phyloP scores from a whole-genome alignment of 495 filamentous ascomycete genomes.

The Hyaloscypha bicolor region DNA sequence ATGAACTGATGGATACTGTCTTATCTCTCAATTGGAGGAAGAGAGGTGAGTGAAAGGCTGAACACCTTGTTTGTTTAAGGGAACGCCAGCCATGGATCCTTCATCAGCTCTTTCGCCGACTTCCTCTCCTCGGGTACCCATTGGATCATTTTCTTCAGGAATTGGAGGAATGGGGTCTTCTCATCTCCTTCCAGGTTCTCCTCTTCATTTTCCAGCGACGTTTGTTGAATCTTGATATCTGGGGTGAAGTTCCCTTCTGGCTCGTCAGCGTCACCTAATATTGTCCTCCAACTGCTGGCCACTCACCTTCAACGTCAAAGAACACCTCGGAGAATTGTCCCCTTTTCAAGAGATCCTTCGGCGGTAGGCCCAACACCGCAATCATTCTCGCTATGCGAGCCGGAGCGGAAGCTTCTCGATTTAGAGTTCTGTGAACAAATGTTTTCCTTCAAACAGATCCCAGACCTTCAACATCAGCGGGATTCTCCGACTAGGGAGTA shows the following conservation, averaged over 20 bases:
- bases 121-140: conserved; percentile 50
- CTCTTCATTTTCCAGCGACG: conserved; percentile 26
- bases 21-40: too few species aligned
- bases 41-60: too few species aligned
- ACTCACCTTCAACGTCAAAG: conserved; percentile 23
- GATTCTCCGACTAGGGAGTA: neutral
- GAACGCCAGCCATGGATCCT: conserved; percentile 42
- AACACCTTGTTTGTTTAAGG: too few species aligned
- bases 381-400: conserved; percentile 33
- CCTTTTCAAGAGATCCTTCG: conserved; percentile 22
- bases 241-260: neutral
- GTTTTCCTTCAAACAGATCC: conserved; percentile 31
- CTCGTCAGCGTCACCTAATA: neutral
- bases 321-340: conserved; percentile 20
- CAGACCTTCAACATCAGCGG: conserved; percentile 26
- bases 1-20: too few species aligned
- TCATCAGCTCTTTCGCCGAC: conserved; percentile 44
- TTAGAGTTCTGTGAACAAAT: conserved; percentile 28
- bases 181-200: conserved; percentile 36
- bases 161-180: conserved; percentile 44
- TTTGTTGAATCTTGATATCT: conserved; percentile 26
- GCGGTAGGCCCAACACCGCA: conserved; percentile 34
- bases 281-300: neutral
- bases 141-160: conserved; percentile 50
- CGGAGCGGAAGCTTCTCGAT: conserved; percentile 19